These are phyloP conservation scores for Xylaria flabelliformis DNA, from an alignment of 495 filamentous ascomycete species.

Conservation along the genomic window DNA sequence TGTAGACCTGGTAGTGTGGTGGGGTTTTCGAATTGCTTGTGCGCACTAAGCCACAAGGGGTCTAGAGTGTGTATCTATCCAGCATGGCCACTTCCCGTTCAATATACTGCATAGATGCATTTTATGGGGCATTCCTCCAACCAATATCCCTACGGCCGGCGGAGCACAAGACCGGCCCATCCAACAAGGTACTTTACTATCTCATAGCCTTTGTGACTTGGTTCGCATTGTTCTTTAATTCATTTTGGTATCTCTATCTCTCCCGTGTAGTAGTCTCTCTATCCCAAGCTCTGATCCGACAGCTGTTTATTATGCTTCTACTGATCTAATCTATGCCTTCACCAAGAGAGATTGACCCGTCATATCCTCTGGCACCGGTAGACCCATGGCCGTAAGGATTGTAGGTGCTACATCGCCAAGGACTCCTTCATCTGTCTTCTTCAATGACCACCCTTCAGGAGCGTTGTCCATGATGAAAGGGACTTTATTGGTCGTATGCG, in stretches of 20 bases:
- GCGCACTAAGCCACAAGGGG: slow-evolving; percentile 20
- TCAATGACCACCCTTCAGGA: slow-evolving; percentile 84
- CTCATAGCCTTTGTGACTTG: not conserved
- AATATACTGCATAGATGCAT: slow-evolving; percentile 14
- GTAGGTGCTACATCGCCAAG: slow-evolving; percentile 97
- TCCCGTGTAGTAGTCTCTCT: slow-evolving; percentile 19
- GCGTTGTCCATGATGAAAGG: slow-evolving; percentile 98
- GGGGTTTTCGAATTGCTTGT: slow-evolving; percentile 39
- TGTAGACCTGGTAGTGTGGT: not conserved
- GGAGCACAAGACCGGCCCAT: not conserved
- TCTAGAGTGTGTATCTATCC: slow-evolving; percentile 7
- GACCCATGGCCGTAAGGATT: slow-evolving; percentile 85
- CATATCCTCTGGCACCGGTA: slow-evolving; percentile 92
- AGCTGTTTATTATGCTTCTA: not conserved
- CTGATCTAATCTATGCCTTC: slow-evolving; percentile 58
- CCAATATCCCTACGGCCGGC: not conserved
- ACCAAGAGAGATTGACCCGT: slow-evolving; percentile 81
- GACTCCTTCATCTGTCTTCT: slow-evolving; percentile 79
- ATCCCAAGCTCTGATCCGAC: slow-evolving; percentile 8
- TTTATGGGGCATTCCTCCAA: not conserved
- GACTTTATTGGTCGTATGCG: slow-evolving; percentile 96
- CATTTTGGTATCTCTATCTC: slow-evolving; percentile 27
- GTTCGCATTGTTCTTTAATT: not conserved
- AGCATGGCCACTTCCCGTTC: not conserved
- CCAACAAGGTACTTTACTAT: not conserved